These are phyloP conservation scores for Termitomyces sp. DNA, from an alignment of 768 basidiomycete genomes.

Conservation along the genomic window DNA sequence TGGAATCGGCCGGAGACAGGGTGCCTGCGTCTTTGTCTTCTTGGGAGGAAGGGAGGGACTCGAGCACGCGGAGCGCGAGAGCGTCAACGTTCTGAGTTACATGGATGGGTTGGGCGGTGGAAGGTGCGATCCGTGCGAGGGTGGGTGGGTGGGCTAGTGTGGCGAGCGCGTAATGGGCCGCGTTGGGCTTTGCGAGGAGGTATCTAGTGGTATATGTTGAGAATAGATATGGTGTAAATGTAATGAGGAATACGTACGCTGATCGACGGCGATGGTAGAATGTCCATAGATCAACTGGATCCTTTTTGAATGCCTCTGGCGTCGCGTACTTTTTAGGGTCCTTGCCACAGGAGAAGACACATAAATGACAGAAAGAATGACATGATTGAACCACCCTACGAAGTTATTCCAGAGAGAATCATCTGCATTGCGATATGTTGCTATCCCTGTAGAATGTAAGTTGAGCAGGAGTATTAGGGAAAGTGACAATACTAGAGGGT, in stretches of 20 bases:
- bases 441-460: neutral
- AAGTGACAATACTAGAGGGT: neutral
- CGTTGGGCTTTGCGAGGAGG: constrained; percentile 38
- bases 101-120: constrained; percentile 28
- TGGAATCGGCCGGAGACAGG: constrained; percentile 6
- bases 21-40: neutral
- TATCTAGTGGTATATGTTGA: constrained; percentile 19
- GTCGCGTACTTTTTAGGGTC: constrained; percentile 25
- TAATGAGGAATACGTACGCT: constrained; percentile 22
- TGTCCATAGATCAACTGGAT: constrained; percentile 39
- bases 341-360: constrained; percentile 1
- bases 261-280: constrained; percentile 47
- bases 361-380: neutral
- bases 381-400: neutral
- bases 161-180: constrained; percentile 42
- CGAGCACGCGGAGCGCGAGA: constrained; percentile 31
- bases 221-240: neutral
- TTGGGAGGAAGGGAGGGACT: constrained; percentile 14
- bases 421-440: constrained; percentile 15
- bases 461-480: neutral
- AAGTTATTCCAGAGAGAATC: constrained; percentile 16
- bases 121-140: constrained; percentile 29
- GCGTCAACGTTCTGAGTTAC: constrained; percentile 50
- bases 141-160: constrained; percentile 29
- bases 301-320: constrained; percentile 36